A percentile compares a stretch with the other conserved stretches of the same genome.
phyloP scores from a whole-genome alignment of 164 flowering plant species.

The Buxus sempervirens region DNA sequence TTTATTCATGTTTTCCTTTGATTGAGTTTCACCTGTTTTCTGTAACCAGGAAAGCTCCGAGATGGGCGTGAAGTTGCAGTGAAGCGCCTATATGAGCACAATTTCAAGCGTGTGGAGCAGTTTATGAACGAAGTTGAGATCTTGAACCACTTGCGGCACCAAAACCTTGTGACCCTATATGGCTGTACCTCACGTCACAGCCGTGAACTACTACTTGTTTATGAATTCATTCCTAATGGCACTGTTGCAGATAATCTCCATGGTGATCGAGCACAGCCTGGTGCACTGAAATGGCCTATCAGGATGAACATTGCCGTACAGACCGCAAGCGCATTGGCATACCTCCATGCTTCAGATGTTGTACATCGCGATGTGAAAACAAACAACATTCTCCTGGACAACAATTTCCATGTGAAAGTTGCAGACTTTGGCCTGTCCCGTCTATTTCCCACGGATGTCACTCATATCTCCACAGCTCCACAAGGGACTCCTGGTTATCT shows the following conservation, averaged over 20 bases:
- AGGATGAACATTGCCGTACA: slow-evolving; percentile 48
- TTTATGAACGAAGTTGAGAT: slow-evolving; percentile 57
- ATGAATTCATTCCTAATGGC: slow-evolving; percentile 58
- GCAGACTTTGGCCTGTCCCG: slow-evolving; percentile 64
- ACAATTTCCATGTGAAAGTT: slow-evolving; percentile 49
- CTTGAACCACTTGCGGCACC: slow-evolving; percentile 36
- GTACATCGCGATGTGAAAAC: slow-evolving; percentile 64
- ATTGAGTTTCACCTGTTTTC: background rate
- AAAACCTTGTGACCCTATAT: slow-evolving; percentile 44
- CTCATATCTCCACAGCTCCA: slow-evolving; percentile 70
- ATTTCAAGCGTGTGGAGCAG: slow-evolving; percentile 47
- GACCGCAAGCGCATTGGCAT: slow-evolving; percentile 52
- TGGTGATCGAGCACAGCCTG: slow-evolving; percentile 31
- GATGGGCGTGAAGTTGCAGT: slow-evolving; percentile 62
- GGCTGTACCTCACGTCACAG: slow-evolving; percentile 58
- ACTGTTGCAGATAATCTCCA: slow-evolving; percentile 64
- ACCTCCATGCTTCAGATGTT: slow-evolving; percentile 43
- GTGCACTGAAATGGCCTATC: slow-evolving; percentile 39
- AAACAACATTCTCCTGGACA: slow-evolving; percentile 53
- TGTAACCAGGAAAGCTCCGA: slow-evolving; percentile 32
- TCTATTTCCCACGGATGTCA: slow-evolving; percentile 45
- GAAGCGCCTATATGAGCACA: slow-evolving; percentile 54
- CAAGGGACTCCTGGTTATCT: slow-evolving; percentile 76
- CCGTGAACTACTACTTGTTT: slow-evolving; percentile 55
- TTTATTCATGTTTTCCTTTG: background rate